A percentile compares a stretch with the other conserved stretches of the same genome.
These are phyloP conservation scores for Cryptosporidium tyzzeri DNA, from an alignment of 169 alveolate genomes.

Conservation along the genomic window DNA sequence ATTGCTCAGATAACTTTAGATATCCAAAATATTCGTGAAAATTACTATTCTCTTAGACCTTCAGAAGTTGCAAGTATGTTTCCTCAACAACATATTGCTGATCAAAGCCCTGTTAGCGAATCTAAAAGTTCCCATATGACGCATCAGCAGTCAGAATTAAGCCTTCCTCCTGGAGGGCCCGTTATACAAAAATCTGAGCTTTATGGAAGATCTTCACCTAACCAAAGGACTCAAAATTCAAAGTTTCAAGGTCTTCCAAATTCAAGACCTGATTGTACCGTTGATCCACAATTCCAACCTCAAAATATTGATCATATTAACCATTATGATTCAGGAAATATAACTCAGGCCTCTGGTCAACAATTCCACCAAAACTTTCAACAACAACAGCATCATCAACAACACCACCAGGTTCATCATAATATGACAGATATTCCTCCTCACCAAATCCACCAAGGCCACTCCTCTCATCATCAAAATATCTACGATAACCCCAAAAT, in stretches of 20 bases:
- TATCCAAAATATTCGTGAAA: slow-evolving; percentile 54
- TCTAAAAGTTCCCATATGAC: not conserved
- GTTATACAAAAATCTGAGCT: slow-evolving; percentile 12
- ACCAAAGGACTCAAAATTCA: not conserved
- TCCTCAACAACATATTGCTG: slow-evolving; percentile 26
- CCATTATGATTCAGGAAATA: slow-evolving; percentile 15
- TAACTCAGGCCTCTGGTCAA: not conserved
- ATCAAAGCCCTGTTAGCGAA: slow-evolving; percentile 16
- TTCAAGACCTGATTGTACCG: not conserved
- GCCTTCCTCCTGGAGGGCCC: slow-evolving; percentile 6
- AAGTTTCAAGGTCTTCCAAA: slow-evolving; percentile 26
- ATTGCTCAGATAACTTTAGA: slow-evolving; percentile 62
- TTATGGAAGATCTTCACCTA: slow-evolving; percentile 16
- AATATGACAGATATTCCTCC: not conserved
- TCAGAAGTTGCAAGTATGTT: slow-evolving; percentile 48
- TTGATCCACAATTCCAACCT: slow-evolving; percentile 24
- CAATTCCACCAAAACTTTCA: slow-evolving; percentile 28
- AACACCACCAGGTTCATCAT: not conserved
- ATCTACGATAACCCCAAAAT: slow-evolving; percentile 1
- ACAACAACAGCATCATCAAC: not conserved
- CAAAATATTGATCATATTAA: slow-evolving; percentile 13
- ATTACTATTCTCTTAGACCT: slow-evolving; percentile 59
- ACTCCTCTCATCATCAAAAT: slow-evolving; percentile 8
- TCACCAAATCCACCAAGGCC: slow-evolving; percentile 22
- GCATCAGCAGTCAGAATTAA: not conserved